phyloP scores from a whole-genome alignment of 1,284 basidiomycete species.

The Trametes hirsuta region DNA sequence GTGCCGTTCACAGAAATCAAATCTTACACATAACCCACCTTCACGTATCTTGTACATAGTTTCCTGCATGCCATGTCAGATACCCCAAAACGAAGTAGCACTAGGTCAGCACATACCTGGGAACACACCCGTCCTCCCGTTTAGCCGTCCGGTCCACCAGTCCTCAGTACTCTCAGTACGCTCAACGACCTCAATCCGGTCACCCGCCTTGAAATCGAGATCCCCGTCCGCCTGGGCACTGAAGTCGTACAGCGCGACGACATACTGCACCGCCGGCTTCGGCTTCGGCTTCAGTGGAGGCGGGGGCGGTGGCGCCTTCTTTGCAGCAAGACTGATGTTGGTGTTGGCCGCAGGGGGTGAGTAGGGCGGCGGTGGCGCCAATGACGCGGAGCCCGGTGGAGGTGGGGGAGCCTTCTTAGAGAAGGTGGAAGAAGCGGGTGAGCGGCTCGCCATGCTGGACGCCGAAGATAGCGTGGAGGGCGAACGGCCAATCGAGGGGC shows the following conservation, averaged over 20 bases:
- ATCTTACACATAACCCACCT: background rate
- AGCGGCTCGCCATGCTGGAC: conserved; percentile 44
- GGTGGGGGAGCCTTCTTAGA: conserved; percentile 51
- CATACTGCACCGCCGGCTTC: conserved; percentile 71
- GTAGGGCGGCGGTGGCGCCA: conserved; percentile 64
- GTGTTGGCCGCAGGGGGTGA: conserved; percentile 44
- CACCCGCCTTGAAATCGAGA: conserved; percentile 90
- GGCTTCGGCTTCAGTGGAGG: conserved; percentile 85
- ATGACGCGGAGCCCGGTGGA: conserved; percentile 37
- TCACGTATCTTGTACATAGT: conserved; percentile 56
- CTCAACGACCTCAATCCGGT: conserved; percentile 92
- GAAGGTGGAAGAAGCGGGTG: conserved; percentile 40
- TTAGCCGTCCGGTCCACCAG: conserved; percentile 96
- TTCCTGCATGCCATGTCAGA: conserved; percentile 14
- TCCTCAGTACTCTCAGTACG: conserved; percentile 86
- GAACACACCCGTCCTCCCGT: conserved; percentile 90
- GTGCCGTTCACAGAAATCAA: too few species aligned
- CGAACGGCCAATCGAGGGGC: conserved; percentile 43
- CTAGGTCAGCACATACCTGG: conserved; percentile 65
- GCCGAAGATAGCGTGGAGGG: conserved; percentile 43
- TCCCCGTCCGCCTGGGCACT: conserved; percentile 93
- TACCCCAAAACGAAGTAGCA: background rate
- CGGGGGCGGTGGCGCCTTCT: conserved; percentile 86
- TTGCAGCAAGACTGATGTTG: conserved; percentile 42
- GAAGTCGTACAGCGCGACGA: conserved; percentile 96